Evolutionary conservation across 495 filamentous ascomycete species (phyloP).

Genomic region (Penicillium chermesinum): DNA sequence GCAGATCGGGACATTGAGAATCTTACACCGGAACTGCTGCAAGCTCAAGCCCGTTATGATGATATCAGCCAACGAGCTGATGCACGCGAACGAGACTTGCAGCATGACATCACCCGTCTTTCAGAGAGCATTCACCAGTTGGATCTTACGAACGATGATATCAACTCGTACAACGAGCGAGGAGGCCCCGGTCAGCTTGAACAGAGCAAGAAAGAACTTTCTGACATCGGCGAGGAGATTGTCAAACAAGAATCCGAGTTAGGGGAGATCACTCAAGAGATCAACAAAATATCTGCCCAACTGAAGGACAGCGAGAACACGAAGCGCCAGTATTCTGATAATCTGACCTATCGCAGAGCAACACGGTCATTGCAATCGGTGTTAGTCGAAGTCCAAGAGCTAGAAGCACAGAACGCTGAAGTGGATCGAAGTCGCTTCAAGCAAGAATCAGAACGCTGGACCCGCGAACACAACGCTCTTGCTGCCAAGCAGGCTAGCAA

Average conservation of each 20-base stretch:
- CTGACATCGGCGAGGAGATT: slow-evolving; percentile 60
- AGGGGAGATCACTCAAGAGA: slow-evolving; percentile 55
- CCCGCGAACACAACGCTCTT: slow-evolving; percentile 53
- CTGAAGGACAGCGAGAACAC: slow-evolving; percentile 71
- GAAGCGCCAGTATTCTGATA: slow-evolving; percentile 78
- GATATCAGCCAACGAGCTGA: slow-evolving; percentile 67
- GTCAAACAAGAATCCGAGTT: slow-evolving; percentile 61
- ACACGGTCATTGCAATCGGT: slow-evolving; percentile 62
- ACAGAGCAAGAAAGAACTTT: slow-evolving; percentile 62
- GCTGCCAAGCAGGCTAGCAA: slow-evolving; percentile 57
- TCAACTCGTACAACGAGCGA: slow-evolving; percentile 71
- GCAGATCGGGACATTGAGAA: slow-evolving; percentile 64
- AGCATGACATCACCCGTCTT: slow-evolving; percentile 64
- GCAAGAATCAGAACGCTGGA: slow-evolving; percentile 61
- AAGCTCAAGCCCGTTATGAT: slow-evolving; percentile 67
- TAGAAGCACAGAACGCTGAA: slow-evolving; percentile 75
- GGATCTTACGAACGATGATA: slow-evolving; percentile 65
- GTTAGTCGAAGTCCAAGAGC: slow-evolving; percentile 62
- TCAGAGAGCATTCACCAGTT: slow-evolving; percentile 71
- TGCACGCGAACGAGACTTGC: slow-evolving; percentile 67
- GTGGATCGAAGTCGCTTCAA: slow-evolving; percentile 73
- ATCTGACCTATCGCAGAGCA: slow-evolving; percentile 74
- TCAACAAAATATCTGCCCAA: slow-evolving; percentile 74
- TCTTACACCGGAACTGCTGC: slow-evolving; percentile 66
- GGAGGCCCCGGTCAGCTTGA: slow-evolving; percentile 70